Percentiles rank a stretch among this genome's conserved stretches.
These are phyloP conservation scores for Musa balbisiana DNA, from an alignment of 202 grass and related monocot species.

Conservation along the genomic window DNA sequence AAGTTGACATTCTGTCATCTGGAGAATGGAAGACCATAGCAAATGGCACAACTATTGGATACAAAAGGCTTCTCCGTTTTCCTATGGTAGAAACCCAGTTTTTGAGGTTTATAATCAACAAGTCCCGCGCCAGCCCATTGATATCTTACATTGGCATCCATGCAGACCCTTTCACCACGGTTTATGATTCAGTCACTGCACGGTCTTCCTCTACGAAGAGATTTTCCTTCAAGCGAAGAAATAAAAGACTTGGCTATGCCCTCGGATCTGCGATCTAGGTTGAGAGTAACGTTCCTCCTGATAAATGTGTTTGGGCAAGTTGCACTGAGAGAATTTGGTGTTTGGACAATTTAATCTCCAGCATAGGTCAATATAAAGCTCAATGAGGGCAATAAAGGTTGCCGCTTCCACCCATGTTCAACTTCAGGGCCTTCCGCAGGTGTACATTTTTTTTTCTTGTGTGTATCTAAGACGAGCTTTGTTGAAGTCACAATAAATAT, in stretches of 20 bases:
- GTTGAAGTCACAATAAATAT: no score
- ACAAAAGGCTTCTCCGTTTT: conserved; percentile 75
- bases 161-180: conserved; percentile 44
- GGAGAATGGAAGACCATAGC: conserved; percentile 48
- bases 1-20: conserved; percentile 45
- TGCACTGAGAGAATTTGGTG: neutral
- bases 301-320: neutral
- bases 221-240: neutral
- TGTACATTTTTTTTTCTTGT: no score
- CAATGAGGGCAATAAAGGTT: no score
- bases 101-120: conserved; percentile 47
- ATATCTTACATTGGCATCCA: conserved; percentile 70
- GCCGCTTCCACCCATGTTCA: no score
- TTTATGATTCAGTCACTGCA: neutral
- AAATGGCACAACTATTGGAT: conserved; percentile 66
- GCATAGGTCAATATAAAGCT: no score
- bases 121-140: conserved; percentile 53
- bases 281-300: neutral
- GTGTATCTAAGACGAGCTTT: no score
- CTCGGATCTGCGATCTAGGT: neutral
- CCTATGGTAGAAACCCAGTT: conserved; percentile 29
- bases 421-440: no score
- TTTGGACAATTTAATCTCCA: neutral
- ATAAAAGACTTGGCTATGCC: neutral
- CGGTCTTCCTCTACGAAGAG: neutral